A percentile compares a stretch with the other conserved stretches of the same genome.
phyloP scores from a whole-genome alignment of 202 grass and related monocot genomes.

The Tripidium arundinaceum region DNA sequence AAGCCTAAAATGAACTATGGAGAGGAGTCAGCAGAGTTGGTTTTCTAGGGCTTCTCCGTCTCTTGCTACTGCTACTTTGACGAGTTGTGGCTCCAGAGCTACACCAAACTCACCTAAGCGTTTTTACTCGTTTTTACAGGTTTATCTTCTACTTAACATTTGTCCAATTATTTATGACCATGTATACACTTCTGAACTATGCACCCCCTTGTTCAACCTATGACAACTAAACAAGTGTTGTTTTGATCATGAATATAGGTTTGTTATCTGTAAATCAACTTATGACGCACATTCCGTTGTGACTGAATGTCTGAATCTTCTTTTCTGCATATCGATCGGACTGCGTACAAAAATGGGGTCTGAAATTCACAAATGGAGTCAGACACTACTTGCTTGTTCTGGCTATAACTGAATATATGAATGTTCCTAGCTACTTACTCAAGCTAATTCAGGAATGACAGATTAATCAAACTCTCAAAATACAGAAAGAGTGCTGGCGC shows the following conservation, averaged over 20 bases:
- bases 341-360: not conserved
- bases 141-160: not conserved
- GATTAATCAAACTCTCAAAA: no score
- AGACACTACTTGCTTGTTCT: not conserved
- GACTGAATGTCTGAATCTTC: slow-evolving; percentile 1
- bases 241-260: not conserved
- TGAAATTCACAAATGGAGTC: not conserved
- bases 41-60: no score
- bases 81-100: no score
- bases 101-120: no score
- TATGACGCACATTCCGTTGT: not conserved
- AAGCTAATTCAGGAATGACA: not conserved
- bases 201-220: not conserved
- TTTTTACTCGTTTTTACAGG: not conserved
- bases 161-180: not conserved
- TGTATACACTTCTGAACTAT: not conserved
- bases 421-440: not conserved
- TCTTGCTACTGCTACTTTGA: no score
- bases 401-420: not conserved
- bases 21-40: no score
- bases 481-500: not conserved
- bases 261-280: not conserved
- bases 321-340: slow-evolving; percentile 5
- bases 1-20: no score
- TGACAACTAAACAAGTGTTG: not conserved